phyloP scores from a whole-genome alignment of 1,284 basidiomycete species.

The Exobasidium cylindrosporum region DNA sequence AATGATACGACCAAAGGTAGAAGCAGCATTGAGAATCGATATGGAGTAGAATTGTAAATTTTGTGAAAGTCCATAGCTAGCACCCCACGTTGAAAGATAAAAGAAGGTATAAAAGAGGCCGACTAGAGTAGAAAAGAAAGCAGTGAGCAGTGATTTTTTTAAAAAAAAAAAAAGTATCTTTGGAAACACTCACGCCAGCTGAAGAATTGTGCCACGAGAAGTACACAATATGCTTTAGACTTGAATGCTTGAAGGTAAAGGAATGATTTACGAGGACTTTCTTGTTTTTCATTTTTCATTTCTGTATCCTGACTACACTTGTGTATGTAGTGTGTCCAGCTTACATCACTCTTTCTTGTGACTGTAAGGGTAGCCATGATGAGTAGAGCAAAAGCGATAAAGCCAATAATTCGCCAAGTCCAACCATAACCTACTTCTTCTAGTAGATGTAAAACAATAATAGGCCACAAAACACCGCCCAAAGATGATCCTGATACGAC shows the following conservation, averaged over 20 bases:
- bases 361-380: not conserved
- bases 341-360: too few species aligned
- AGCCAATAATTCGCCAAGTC: conserved; percentile 3
- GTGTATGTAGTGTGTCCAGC: too few species aligned
- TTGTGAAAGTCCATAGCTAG: not conserved
- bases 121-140: not conserved
- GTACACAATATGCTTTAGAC: not conserved
- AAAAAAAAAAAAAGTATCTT: too few species aligned
- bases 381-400: not conserved
- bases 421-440: conserved; percentile 2
- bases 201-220: not conserved
- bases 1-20: not conserved
- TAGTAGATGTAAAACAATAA: not conserved
- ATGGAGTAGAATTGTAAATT: conserved; percentile 6
- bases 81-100: not conserved
- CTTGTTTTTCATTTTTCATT: not conserved
- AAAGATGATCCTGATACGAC: not conserved
- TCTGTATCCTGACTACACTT: too few species aligned
- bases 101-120: not conserved
- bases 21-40: conserved; percentile 4
- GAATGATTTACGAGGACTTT: not conserved
- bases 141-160: too few species aligned
- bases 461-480: conserved; percentile 4
- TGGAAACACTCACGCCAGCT: too few species aligned
- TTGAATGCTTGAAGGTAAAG: not conserved